Base-by-base conservation (phyloP, 2,329 filamentous ascomycete species). In the Mariannaea sp. region DNA sequence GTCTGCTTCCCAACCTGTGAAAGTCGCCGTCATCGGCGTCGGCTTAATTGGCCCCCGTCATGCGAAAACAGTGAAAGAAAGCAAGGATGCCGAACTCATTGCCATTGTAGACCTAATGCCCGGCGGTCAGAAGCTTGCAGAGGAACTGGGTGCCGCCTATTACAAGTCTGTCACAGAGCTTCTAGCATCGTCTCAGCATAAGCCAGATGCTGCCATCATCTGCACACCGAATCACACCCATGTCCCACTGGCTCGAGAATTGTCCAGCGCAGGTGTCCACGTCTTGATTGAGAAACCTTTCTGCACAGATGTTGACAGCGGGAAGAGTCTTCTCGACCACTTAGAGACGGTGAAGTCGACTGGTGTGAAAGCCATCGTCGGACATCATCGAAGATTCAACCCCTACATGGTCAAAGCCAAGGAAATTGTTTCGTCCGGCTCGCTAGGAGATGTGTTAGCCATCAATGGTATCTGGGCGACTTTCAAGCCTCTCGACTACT, bases 211-310 rank as follows among this genome's bases (percentile, higher is more conserved):
- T 29, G 81, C 81, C 17, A 78, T 85, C 33, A 75, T 85, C 42
- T 83, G 81, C 71, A 85, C 82, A 0, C 82, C 82, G 2, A 85
- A 84, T 59, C 74, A 80, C 59, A 83, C 80, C 0, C 82, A 85
- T 53, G 80, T 82, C 4, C 43, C 76, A 0, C 55, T 84, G 1
- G 70, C 79, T 2, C 74, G 72, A n/a, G 71, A 78, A 32, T 70
- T 85, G 1, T 70, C 82, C 2, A 60, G 70, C 0, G 72, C 67
- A 0, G 77, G 75, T 1, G 66, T 84, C n/a, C 77, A 83, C 45
- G 71, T 84, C 1, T 71, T 85, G 1, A 73, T 83, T 16, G 83
- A 85, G 61, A 85, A 85, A 60, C 82, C 82, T 1, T 65, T 85
- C 19, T 76, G 77, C 33, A 75, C 69, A 5, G 70, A 75, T 26